Evolutionary conservation across 768 basidiomycete species (phyloP), one percentile per base, ranked within the genome.

Genomic region (Suillus brevipes): DNA sequence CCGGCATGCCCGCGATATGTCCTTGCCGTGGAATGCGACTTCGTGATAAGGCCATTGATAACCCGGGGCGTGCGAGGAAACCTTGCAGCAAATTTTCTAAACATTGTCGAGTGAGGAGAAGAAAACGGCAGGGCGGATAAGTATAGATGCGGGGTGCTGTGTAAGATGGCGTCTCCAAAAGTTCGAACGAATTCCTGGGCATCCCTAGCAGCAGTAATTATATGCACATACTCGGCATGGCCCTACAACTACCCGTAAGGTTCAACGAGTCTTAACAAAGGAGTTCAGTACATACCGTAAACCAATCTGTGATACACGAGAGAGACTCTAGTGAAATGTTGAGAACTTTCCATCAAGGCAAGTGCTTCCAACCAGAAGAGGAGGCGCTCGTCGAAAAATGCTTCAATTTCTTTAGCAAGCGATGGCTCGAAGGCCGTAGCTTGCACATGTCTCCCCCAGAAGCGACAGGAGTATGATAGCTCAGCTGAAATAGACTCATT

Each of bases 391-490:
- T 72, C 25, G 28, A 79, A 57, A 31, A 78, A 63, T 2, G 61
- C 43, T 55, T 69, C 59, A 31, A 78, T 36, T 36, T 67, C 53
- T 13, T 61, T 13, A 2, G 69, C 37, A 0, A 74, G 25, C 8
- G 36, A 16, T 3, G 34, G 13, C 25, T 64, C 31, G 43, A 58
- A 52, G 1, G 60, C 18, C 13, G 65, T 62, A 14, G 56, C 64
- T 13, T 47, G 36, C 12, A 79, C 56, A 65, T 80, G 79, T 53
- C 71, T 65, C 3, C 65, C 72, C 76, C 77, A 79, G 52, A 65
- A 77, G 36, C 65, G 63, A 65, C 78, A 77, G 16, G 76, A 66
- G 66, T 79, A 78, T 0, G 65, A 67, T 18, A 79, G 63, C 7
- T 70, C 60, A 13, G 68, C 49, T 2, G 76, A 58, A n/a, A 79